Base-by-base conservation (phyloP, 257 asterid genomes). In the Orobanche coerulescens region DNA sequence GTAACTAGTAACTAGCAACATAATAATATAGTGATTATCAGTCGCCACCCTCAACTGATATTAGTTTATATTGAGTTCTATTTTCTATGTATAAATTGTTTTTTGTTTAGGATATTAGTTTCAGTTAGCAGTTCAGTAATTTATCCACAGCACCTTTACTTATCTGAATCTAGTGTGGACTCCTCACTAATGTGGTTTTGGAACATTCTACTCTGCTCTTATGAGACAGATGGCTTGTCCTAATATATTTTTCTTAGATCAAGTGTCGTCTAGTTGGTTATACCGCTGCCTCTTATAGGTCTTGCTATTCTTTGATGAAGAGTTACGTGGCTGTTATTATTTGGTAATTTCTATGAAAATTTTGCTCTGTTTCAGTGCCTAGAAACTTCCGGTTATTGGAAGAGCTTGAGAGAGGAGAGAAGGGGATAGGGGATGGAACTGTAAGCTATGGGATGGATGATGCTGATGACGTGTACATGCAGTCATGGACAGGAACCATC, bases 381-480 rank as follows among this genome's bases (percentile, higher is more conserved):
- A 81, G 96, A 79, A 85, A 75, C 75, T 88, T 88, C 74, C 78
- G 96, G 53, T 79, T 88, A 75, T 76, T 87, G 77, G 95, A 87
- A 57, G 94, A 87, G 78, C 88, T 87, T 60, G 95, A 87, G 78
- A 82, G 94, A 65, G 95, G 91, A 61, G 95, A 87, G 78, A 87
- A 87, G 75, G 95, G 95, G 66, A 82, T 87, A 65, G 95, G 94
- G 44, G 88, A 87, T 82, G 95, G 95, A 75, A 87, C 90, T 18
- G 95, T 87, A 61, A 87, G 96, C 80, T 87, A 84, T 16, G 96
- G 96, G 33, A 87, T 87, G 96, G 94, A 87, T 58, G 96, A 82
- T 59, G 85, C 91, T 0, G 94, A 87, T 67, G 96, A 87, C 64
- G 78, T 87, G 26, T 84, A 67, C 84, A 84, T 87, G 95, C 88